Conservation (phyloP, 1,284 basidiomycete genomes). For the Entoloma clypeatum region DNA sequence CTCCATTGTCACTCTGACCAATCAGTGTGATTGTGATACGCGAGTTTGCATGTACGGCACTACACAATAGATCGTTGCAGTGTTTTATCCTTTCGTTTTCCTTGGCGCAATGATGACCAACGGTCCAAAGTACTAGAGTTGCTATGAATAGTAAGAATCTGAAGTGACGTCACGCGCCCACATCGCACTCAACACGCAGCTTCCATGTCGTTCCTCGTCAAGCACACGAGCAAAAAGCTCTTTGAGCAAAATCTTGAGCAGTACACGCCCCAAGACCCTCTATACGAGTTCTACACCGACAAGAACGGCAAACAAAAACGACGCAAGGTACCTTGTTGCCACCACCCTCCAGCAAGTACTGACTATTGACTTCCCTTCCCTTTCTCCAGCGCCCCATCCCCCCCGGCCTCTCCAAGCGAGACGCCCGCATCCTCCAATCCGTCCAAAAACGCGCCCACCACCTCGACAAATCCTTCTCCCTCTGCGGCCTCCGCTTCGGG, state of each 20-base stretch:
- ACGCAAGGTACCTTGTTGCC: slow-evolving; percentile 56
- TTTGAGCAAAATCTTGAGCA: slow-evolving; percentile 60
- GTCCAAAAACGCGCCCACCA: slow-evolving; percentile 82
- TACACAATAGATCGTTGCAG: no score
- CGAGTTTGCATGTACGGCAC: no score
- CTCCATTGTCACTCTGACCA: no score
- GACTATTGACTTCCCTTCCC: slow-evolving; percentile 4
- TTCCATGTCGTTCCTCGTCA: slow-evolving; percentile 35
- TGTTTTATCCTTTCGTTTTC: no score
- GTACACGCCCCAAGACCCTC: slow-evolving; percentile 72
- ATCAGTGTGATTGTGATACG: no score
- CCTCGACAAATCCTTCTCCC: slow-evolving; percentile 85
- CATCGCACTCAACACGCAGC: no score
- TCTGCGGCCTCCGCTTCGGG: slow-evolving; percentile 86
- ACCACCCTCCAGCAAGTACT: slow-evolving; percentile 3
- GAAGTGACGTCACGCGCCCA: no score
- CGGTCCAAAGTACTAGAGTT: no score
- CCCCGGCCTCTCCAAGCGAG: slow-evolving; percentile 73
- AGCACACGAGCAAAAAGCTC: slow-evolving; percentile 50
- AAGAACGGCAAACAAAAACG: slow-evolving; percentile 63
- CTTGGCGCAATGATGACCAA: no score
- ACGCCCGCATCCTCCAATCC: slow-evolving; percentile 72
- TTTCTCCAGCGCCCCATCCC: slow-evolving; percentile 61
- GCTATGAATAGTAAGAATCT: no score
- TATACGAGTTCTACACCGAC: slow-evolving; percentile 76